These are phyloP conservation scores for Phialophora tarda DNA, from an alignment of 2,329 filamentous ascomycete genomes.

Conservation along the genomic window DNA sequence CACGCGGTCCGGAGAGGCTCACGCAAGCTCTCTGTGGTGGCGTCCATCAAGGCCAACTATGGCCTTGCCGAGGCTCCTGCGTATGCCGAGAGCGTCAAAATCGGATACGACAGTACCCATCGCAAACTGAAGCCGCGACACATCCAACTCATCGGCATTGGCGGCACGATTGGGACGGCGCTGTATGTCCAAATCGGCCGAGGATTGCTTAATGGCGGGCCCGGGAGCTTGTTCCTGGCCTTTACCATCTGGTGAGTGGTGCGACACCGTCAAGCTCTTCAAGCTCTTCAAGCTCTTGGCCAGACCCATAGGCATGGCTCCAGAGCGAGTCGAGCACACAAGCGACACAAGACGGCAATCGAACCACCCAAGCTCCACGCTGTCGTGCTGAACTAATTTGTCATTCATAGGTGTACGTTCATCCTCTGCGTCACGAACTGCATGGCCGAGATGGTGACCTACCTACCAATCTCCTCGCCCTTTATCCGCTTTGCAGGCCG, in stretches of 20 bases:
- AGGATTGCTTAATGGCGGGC: conserved; percentile 50
- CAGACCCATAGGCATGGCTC: neutral
- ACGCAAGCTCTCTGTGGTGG: conserved; percentile 36
- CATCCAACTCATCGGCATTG: conserved; percentile 56
- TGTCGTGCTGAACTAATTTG: neutral
- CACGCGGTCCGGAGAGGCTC: conserved; percentile 28
- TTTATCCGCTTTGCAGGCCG: conserved; percentile 55
- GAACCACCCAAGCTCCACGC: neutral
- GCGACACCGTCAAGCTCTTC: conserved; percentile 1
- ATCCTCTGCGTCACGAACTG: conserved; percentile 55
- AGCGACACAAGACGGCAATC: neutral
- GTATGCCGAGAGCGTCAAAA: conserved; percentile 23
- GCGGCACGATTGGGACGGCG: conserved; percentile 53
- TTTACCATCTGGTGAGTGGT: conserved; percentile 53
- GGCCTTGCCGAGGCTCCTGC: conserved; percentile 27
- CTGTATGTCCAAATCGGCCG: conserved; percentile 53
- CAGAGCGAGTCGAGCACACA: neutral
- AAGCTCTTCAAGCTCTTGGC: conserved; percentile 1
- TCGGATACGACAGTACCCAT: conserved; percentile 34
- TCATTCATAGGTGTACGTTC: conserved; percentile 49
- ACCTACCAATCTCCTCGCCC: conserved; percentile 54
- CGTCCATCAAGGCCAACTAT: conserved; percentile 38
- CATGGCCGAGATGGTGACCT: conserved; percentile 59
- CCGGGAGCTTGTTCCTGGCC: conserved; percentile 52
- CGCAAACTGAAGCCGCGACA: conserved; percentile 53